phyloP scores from a whole-genome alignment of 495 filamentous ascomycete genomes.

The Oidiodendron maius region DNA sequence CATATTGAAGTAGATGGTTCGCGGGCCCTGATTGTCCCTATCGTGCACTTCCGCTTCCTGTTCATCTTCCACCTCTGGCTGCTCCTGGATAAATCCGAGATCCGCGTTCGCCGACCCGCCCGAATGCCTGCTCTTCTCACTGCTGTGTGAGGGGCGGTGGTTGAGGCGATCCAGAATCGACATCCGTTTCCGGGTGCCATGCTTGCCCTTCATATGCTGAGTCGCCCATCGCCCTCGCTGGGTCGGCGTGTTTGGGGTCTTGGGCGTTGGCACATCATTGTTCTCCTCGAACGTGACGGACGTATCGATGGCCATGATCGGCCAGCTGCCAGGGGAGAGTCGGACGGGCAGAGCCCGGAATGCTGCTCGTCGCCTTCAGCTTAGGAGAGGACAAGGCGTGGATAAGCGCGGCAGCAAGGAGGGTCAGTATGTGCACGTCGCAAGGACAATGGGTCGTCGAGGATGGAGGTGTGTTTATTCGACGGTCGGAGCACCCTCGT shows the following conservation, averaged over 20 bases:
- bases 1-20: slow-evolving; percentile 78
- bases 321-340: slow-evolving; percentile 5
- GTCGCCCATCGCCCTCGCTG: slow-evolving; percentile 84
- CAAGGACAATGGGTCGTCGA: too few relatives aligned
- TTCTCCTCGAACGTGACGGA: slow-evolving; percentile 21
- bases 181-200: slow-evolving; percentile 71
- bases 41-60: slow-evolving; percentile 28
- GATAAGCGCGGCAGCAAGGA: too few relatives aligned
- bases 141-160: slow-evolving; percentile 43
- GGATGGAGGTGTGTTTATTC: too few relatives aligned
- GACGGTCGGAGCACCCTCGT: too few relatives aligned
- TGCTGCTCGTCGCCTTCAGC: too few relatives aligned
- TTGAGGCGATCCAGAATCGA: slow-evolving; percentile 78
- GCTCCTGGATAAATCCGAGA: slow-evolving; percentile 37
- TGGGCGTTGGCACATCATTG: slow-evolving; percentile 21
- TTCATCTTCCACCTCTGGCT: slow-evolving; percentile 31
- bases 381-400: too few relatives aligned
- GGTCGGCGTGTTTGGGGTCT: slow-evolving; percentile 25
- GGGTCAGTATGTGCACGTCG: too few relatives aligned
- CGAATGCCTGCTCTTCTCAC: slow-evolving; percentile 71
- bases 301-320: slow-evolving; percentile 12
- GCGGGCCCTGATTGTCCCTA: slow-evolving; percentile 28
- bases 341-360: slow-evolving; percentile 2
- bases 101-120: slow-evolving; percentile 28
- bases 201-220: slow-evolving; percentile 66